Evolutionary conservation across 1,139 yeast species (phyloP).

Genomic region (Geotrichum citri-aurantii): DNA sequence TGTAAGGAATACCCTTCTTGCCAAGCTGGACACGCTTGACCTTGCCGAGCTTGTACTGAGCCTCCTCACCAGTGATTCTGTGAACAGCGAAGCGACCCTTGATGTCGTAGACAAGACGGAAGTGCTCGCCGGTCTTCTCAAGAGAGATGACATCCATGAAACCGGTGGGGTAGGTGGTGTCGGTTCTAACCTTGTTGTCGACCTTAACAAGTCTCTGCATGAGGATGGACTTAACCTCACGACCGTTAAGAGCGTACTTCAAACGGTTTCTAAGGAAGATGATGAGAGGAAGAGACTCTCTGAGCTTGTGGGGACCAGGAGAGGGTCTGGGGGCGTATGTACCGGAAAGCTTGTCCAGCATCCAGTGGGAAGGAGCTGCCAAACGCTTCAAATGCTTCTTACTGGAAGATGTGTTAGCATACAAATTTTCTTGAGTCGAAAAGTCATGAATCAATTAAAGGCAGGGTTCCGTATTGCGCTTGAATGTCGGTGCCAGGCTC

Average conservation of each 20-base stretch:
- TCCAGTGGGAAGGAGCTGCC: conserved; percentile 98
- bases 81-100: conserved; percentile 99
- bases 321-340: conserved; percentile 99
- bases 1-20: conserved; percentile 96
- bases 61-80: conserved; percentile 99
- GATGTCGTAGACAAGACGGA: conserved; percentile 96
- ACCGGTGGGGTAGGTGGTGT: conserved; percentile 97
- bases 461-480: not conserved
- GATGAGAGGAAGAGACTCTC: conserved; percentile 97
- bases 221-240: conserved; percentile 98
- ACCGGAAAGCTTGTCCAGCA: conserved; percentile 99
- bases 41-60: conserved; percentile 94
- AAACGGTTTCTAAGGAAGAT: conserved; percentile 99
- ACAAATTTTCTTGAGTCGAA: not conserved
- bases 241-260: conserved; percentile 98
- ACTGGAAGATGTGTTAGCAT: conserved; percentile 1
- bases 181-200: conserved; percentile 99
- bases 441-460: not conserved
- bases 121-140: conserved; percentile 98
- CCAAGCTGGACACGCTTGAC: conserved; percentile 97
- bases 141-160: conserved; percentile 97
- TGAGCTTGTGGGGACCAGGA: conserved; percentile 98
- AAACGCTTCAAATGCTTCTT: conserved; percentile 15
- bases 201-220: conserved; percentile 99
- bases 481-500: not conserved